Evolutionary conservation across 2,329 filamentous ascomycete genomes (phyloP), one percentile per base, ranked within the genome.

Genomic region (Ophiobolus disseminans): DNA sequence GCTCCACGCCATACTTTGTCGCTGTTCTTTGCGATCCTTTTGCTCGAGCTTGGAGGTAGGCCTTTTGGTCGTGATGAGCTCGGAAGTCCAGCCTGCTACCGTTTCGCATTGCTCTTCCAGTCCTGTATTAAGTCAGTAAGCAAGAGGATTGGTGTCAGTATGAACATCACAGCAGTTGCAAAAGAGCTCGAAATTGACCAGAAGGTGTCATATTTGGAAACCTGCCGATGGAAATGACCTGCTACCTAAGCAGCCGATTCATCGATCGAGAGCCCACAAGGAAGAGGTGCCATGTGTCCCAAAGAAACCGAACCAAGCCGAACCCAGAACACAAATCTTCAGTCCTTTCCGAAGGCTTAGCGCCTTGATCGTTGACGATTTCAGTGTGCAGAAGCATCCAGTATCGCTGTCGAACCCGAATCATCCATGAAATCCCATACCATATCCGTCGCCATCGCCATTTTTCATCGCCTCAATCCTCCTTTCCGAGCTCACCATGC

Each of bases 291-390:
- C 9, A n/a, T n/a, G n/a, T n/a, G n/a, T n/a, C n/a, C n/a, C n/a
- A n/a, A n/a, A n/a, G n/a, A 39, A 30, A 26, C 25, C 3, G 26
- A 48, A 14, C 7, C 8, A 41, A 36, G 23, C 35, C 30, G 35
- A 28, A 16, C 26, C 40, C 39, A 31, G 30, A 34, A 19, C 22
- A 25, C 28, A 36, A 30, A 42, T 40, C 39, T 53, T 50, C 40
- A 42, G 35, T 31, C 17, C 42, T 39, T 38, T 37, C 14, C 40
- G 32, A 41, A 38, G 13, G 21, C 13, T 40, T 44, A 22, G n/a
- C 22, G 32, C 23, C 31, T 4, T 37, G 26, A 20, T 17, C 19
- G 22, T 17, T 26, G 7, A 23, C 14, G 17, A 37, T 23, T 5
- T 11, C 30, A 9, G 22, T 28, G 32, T 41, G 39, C 39, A 11